Evolutionary conservation across 352 stramenopile species (phyloP).

Genomic region (Globisporangium parvum): DNA sequence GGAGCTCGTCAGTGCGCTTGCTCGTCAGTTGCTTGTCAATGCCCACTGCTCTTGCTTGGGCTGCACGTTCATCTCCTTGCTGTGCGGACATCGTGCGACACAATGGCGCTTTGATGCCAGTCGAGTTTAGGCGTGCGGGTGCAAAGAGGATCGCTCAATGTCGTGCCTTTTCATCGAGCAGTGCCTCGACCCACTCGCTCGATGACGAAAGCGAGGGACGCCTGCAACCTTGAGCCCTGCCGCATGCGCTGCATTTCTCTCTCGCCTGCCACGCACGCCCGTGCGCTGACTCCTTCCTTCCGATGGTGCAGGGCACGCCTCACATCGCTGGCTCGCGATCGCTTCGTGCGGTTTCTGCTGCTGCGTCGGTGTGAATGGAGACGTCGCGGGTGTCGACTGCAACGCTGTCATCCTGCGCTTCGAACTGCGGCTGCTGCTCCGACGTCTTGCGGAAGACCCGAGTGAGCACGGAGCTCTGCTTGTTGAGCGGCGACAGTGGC

Average conservation of each 20-base stretch:
- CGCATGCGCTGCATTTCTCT: not conserved
- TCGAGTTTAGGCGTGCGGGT: no score
- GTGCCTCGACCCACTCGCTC: no score
- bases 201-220: no score
- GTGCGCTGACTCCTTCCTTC: not conserved
- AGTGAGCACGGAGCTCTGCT: slow-evolving; percentile 21
- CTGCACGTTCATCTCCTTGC: no score
- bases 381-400: not conserved
- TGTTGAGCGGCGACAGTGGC: not conserved
- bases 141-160: no score
- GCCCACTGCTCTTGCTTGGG: no score
- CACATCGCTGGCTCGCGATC: not conserved
- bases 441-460: slow-evolving; percentile 18
- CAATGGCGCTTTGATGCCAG: no score
- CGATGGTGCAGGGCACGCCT: not conserved
- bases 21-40: no score
- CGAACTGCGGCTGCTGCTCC: slow-evolving; percentile 5
- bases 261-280: not conserved
- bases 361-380: not conserved
- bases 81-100: no score
- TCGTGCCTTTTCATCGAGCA: no score
- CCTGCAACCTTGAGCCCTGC: no score
- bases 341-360: not conserved
- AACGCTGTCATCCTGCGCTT: not conserved
- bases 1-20: no score